Conservation (phyloP, 371 early-diverging fungal species). For the Rhizopus delemar region DNA sequence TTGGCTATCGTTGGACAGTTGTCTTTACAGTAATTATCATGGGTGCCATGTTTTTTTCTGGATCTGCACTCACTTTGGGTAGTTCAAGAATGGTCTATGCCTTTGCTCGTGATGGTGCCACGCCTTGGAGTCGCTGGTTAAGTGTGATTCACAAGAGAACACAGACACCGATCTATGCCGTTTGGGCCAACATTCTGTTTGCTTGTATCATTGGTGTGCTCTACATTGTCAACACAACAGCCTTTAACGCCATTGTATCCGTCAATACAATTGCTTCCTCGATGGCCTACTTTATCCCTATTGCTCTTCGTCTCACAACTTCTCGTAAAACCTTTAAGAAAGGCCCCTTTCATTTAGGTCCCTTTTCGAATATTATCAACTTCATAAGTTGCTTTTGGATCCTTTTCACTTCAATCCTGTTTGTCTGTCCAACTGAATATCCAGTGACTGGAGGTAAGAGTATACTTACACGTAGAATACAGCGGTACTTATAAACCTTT, state of each 20-base stretch:
- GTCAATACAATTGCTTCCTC: slow-evolving; percentile 74
- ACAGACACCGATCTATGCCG: slow-evolving; percentile 38
- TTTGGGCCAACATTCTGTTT: slow-evolving; percentile 41
- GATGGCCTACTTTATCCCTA: slow-evolving; percentile 73
- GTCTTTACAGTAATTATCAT: slow-evolving; percentile 55
- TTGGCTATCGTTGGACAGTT: slow-evolving; percentile 53
- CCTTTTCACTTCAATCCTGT: slow-evolving; percentile 58
- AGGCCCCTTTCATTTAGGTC: slow-evolving; percentile 65
- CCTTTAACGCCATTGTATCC: slow-evolving; percentile 69
- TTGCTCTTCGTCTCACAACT: slow-evolving; percentile 55
- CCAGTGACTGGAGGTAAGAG: slow-evolving; percentile 54
- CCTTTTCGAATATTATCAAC: slow-evolving; percentile 48
- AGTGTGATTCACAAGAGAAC: slow-evolving; percentile 34
- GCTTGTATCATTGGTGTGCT: slow-evolving; percentile 47
- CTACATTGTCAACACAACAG: slow-evolving; percentile 53
- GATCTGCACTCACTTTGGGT: slow-evolving; percentile 53
- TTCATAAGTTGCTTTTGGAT: slow-evolving; percentile 57
- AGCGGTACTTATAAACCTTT: not conserved
- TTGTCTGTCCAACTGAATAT: slow-evolving; percentile 58
- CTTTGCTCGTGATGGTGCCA: slow-evolving; percentile 71
- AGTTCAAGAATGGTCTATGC: slow-evolving; percentile 74
- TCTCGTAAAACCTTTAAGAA: slow-evolving; percentile 52
- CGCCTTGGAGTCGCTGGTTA: slow-evolving; percentile 58
- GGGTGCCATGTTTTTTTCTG: slow-evolving; percentile 63
- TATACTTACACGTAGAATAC: not conserved